Evolutionary conservation across 106 monocot species (phyloP), one percentile per base, ranked within the genome.

Genomic region (Cymbidium sinense): DNA sequence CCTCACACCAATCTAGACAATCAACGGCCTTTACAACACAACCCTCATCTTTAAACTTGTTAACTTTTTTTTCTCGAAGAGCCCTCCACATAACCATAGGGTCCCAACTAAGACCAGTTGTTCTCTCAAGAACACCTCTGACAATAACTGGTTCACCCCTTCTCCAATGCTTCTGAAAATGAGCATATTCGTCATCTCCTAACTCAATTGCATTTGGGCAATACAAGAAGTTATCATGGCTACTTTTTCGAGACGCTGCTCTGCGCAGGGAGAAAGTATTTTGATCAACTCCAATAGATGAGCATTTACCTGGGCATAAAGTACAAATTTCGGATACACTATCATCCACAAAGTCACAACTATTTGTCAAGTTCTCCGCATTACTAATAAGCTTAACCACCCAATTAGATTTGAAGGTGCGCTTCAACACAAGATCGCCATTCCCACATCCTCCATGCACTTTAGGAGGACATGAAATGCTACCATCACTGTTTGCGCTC

Each of bases 1-100:
- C 86, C 86, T 86, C 86, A 58, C 86, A 79, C 83, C 83, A 86
- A 62, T 86, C 82, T 19, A 83, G 75, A 78, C 86, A 86, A 77
- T 86, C 86, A 80, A 86, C 80, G 20, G 83, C 83, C 74, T 80
- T 86, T 23, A 86, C 86, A 41, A 77, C 77, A 50, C 33, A 28
- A 23, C 70, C 54, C 36, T 86, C 75, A 31, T 77, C 58, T 75
- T 86, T 73, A 35, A 81, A 77, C 77, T 83, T 86, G 37, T 80
- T 69, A 39, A 70, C 27, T 31, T 67, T 83, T 69, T 36, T 83
- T 39, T 86, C 83, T 55, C 83, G 77, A 19, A 86, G 28, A 43
- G 83, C 83, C 54, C 86, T 77, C 86, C 86, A 83, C 74, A 83
- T 80, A 20, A 77, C 86, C 76, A 86, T 77, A 13, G 85, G 85